phyloP scores from a whole-genome alignment of 2,329 filamentous ascomycete species.

The Botrytis deweyae region DNA sequence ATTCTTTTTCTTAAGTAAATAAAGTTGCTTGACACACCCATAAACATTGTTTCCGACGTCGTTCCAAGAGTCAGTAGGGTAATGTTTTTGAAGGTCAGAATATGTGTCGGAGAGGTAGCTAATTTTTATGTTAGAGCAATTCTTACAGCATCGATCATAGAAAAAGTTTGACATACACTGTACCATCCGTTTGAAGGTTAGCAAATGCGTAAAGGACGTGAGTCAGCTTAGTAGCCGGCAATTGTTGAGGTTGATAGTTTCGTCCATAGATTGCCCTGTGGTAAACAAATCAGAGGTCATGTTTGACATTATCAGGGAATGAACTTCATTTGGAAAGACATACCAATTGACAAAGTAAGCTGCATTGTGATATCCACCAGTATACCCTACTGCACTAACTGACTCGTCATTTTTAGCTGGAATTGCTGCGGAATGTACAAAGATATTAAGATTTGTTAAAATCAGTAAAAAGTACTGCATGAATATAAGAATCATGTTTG shows the following conservation, averaged over 20 bases:
- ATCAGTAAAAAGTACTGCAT: not conserved
- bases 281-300: slow-evolving; percentile 1
- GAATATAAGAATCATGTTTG: not conserved
- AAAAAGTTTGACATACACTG: slow-evolving; percentile 54
- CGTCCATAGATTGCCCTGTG: slow-evolving; percentile 69
- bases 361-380: slow-evolving; percentile 25
- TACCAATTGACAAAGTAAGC: slow-evolving; percentile 42
- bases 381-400: not conserved
- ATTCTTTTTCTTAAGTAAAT: slow-evolving; percentile 72
- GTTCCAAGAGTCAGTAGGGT: slow-evolving; percentile 70
- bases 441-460: not conserved
- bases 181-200: slow-evolving; percentile 68
- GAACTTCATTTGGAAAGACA: not conserved
- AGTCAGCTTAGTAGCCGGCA: slow-evolving; percentile 68
- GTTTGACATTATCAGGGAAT: not conserved
- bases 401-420: not conserved
- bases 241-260: slow-evolving; percentile 67
- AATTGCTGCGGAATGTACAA: not conserved
- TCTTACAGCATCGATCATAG: slow-evolving; percentile 51
- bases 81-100: slow-evolving; percentile 72
- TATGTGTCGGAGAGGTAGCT: slow-evolving; percentile 66
- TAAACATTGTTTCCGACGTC: slow-evolving; percentile 71
- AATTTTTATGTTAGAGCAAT: slow-evolving; percentile 20
- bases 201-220: slow-evolving; percentile 82
- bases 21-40: slow-evolving; percentile 78